Conservation (phyloP, 1,139 yeast species). For the Sugiyamaella sp. region DNA sequence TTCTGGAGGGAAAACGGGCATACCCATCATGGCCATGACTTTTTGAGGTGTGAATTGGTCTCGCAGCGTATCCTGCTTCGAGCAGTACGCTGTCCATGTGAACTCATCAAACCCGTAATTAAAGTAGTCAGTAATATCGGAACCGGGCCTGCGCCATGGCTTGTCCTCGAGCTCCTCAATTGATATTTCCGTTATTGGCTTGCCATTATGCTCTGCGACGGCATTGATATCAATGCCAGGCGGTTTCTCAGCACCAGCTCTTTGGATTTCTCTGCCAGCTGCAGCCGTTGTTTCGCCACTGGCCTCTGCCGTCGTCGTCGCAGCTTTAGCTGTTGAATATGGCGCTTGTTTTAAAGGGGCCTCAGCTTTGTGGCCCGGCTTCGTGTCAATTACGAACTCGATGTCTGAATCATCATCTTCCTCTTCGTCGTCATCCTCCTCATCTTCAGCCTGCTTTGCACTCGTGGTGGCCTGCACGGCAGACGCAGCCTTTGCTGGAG, state of each 20-base stretch:
- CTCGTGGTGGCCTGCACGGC: conserved; percentile 22
- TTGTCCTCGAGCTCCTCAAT: conserved; percentile 84
- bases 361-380: conserved; percentile 42
- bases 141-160: conserved; percentile 98
- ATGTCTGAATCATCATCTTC: conserved; percentile 50
- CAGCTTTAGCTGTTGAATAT: conserved; percentile 33
- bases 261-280: conserved; percentile 21
- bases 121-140: conserved; percentile 90
- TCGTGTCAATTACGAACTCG: conserved; percentile 63
- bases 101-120: conserved; percentile 96
- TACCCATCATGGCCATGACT: conserved; percentile 41
- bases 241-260: conserved; percentile 43
- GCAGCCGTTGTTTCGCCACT: conserved; percentile 24
- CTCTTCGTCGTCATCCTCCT: conserved; percentile 39
- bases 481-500: background rate
- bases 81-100: conserved; percentile 92
- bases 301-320: conserved; percentile 24
- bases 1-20: conserved; percentile 35
- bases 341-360: conserved; percentile 41
- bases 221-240: conserved; percentile 68
- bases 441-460: conserved; percentile 36
- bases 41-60: conserved; percentile 70
- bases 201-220: conserved; percentile 79
- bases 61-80: conserved; percentile 81
- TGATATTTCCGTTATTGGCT: conserved; percentile 81